A percentile compares a stretch with the other conserved stretches of the same genome.
Conservation (phyloP, 2,329 filamentous ascomycete genomes). For the Arthroderma uncinatum region DNA sequence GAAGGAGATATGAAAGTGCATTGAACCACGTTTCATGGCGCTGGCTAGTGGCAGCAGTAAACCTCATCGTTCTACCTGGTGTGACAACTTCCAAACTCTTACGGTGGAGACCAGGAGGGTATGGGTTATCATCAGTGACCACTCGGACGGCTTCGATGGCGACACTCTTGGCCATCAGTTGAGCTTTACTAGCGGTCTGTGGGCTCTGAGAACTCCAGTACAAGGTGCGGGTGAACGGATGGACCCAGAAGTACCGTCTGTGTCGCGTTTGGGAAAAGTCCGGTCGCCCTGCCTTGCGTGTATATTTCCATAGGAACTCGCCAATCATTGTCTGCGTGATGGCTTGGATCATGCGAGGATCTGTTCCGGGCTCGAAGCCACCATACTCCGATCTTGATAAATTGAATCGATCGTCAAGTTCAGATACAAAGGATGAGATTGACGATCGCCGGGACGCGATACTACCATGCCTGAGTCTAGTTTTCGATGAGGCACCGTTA, state of each 20-base stretch:
- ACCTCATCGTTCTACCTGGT: constrained; percentile 78
- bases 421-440: constrained; percentile 88
- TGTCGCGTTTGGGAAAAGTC: constrained; percentile 79
- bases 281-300: constrained; percentile 78
- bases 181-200: constrained; percentile 60
- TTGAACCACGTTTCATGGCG: constrained; percentile 99
- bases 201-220: constrained; percentile 96
- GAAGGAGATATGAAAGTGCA: constrained; percentile 79
- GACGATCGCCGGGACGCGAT: constrained; percentile 61
- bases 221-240: constrained; percentile 88
- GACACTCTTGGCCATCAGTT: constrained; percentile 78
- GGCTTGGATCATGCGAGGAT: constrained; percentile 96
- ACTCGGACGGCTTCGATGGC: constrained; percentile 87
- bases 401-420: constrained; percentile 85
- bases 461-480: constrained; percentile 30
- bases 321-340: constrained; percentile 99
- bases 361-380: constrained; percentile 61
- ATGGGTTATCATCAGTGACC: constrained; percentile 86
- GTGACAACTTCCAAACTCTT: constrained; percentile 88
- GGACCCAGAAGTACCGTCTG: constrained; percentile 96
- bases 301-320: constrained; percentile 98
- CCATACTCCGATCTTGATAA: constrained; percentile 50
- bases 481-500: constrained; percentile 50
- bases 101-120: constrained; percentile 84
- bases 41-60: constrained; percentile 86